Conservation (phyloP, 177 flowering plant species). For the Vitis hybrid region DNA sequence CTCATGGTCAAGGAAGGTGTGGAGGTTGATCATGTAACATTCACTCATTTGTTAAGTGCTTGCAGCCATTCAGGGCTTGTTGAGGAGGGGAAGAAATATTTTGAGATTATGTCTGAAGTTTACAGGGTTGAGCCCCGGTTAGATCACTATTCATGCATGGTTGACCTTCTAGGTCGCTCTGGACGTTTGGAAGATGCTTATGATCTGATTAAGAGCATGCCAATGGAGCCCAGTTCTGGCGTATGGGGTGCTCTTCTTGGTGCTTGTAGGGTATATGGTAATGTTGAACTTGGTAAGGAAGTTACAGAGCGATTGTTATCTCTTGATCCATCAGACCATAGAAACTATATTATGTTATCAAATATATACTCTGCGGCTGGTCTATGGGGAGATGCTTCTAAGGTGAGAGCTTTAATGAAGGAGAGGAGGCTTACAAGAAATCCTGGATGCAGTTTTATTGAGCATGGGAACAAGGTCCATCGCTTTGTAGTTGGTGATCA, state of each 20-base stretch:
- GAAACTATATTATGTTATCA: conserved; percentile 45
- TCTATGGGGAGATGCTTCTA: conserved; percentile 39
- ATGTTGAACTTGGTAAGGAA: conserved; percentile 36
- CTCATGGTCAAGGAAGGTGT: conserved; percentile 24
- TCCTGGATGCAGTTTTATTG: conserved; percentile 47
- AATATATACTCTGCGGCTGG: conserved; percentile 45
- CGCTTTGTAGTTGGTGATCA: conserved; percentile 40
- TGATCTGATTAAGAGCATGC: conserved; percentile 29
- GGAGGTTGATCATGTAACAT: conserved; percentile 37
- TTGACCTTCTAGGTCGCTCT: conserved; percentile 37
- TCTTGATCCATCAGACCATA: conserved; percentile 34
- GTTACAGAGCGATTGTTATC: conserved; percentile 32
- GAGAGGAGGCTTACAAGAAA: conserved; percentile 30
- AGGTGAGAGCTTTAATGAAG: conserved; percentile 37
- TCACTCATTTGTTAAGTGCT: conserved; percentile 36
- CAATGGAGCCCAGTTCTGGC: conserved; percentile 34
- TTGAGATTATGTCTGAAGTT: conserved; percentile 24
- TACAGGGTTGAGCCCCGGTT: conserved; percentile 27
- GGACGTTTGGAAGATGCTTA: conserved; percentile 30
- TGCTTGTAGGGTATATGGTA: conserved; percentile 37
- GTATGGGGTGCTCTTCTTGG: conserved; percentile 50
- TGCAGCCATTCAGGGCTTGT: conserved; percentile 42
- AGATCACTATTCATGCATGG: conserved; percentile 45
- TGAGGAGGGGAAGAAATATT: conserved; percentile 27
- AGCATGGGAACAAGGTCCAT: conserved; percentile 33